Evolutionary conservation across 192 early-diverging fungal genomes (phyloP).

Genomic region (Neocallimastix lanati): DNA sequence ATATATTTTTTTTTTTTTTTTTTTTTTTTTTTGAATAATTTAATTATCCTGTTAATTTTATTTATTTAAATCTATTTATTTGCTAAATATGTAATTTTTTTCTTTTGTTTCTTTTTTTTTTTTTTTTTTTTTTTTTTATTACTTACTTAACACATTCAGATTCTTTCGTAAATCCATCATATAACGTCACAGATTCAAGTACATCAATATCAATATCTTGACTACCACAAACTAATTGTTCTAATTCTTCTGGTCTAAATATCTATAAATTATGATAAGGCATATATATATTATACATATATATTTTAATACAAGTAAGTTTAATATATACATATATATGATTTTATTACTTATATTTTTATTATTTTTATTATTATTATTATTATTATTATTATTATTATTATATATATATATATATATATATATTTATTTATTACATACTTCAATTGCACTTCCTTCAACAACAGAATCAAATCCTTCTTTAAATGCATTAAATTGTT

Average conservation of each 20-base stretch:
- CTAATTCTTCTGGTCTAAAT: constrained; percentile 75
- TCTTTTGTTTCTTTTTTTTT: no score
- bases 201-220: constrained; percentile 67
- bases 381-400: constrained; percentile 1
- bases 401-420: constrained; percentile 5
- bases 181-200: constrained; percentile 55
- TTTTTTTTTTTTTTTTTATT: no score
- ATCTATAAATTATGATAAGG: constrained; percentile 16
- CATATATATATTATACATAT: no score
- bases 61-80: no score
- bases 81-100: no score
- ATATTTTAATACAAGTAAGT: no score
- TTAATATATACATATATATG: no score
- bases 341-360: no score
- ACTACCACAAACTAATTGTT: constrained; percentile 72
- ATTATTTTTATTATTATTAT: no score
- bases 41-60: no score
- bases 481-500: constrained; percentile 61
- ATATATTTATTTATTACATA: constrained; percentile 21
- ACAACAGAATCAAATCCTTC: constrained; percentile 70
- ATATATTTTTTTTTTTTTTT: no score
- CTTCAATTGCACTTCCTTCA: constrained; percentile 62
- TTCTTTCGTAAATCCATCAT: constrained; percentile 60
- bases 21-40: no score
- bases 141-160: constrained; percentile 39